phyloP scores from a whole-genome alignment of 192 early-diverging fungal species.

The Backusella luteola region DNA sequence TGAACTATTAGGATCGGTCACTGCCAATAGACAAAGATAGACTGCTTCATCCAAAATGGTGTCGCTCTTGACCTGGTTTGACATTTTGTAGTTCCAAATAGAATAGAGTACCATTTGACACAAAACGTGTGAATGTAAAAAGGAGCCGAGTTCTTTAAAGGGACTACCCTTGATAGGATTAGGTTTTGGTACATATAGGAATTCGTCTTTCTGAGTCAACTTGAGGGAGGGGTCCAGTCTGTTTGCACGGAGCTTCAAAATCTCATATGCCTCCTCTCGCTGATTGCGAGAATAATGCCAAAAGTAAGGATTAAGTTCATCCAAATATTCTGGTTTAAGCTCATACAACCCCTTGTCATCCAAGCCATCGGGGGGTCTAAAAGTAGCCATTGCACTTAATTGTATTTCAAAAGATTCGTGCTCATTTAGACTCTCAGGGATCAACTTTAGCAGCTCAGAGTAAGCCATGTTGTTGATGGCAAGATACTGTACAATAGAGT shows the following conservation, averaged over 20 bases:
- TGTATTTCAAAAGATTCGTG: constrained; percentile 75
- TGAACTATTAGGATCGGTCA: constrained; percentile 57
- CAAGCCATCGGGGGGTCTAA: constrained; percentile 73
- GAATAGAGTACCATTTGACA: constrained; percentile 78
- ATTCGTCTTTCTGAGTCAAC: constrained; percentile 31
- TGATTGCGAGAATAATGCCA: constrained; percentile 91
- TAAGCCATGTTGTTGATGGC: constrained; percentile 69
- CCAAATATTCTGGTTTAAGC: constrained; percentile 82
- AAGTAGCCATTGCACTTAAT: constrained; percentile 73
- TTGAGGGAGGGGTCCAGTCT: constrained; percentile 18
- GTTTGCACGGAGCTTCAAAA: constrained; percentile 49
- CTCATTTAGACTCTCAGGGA: constrained; percentile 72
- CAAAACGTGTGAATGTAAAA: constrained; percentile 72
- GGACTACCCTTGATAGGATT: constrained; percentile 59
- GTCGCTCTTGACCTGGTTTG: constrained; percentile 39
- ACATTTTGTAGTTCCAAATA: constrained; percentile 64
- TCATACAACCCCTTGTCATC: constrained; percentile 90
- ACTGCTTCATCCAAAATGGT: constrained; percentile 79
- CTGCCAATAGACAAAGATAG: constrained; percentile 75
- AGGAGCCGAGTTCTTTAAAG: constrained; percentile 65
- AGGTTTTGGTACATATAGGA: constrained; percentile 47
- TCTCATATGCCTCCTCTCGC: constrained; percentile 83
- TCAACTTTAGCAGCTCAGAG: constrained; percentile 78
- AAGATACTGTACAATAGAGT: constrained; percentile 85
- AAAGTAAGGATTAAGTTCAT: constrained; percentile 92